Evolutionary conservation across 2,329 filamentous ascomycete genomes (phyloP), one percentile per base, ranked within the genome.

Genomic region (Eutypa lata): DNA sequence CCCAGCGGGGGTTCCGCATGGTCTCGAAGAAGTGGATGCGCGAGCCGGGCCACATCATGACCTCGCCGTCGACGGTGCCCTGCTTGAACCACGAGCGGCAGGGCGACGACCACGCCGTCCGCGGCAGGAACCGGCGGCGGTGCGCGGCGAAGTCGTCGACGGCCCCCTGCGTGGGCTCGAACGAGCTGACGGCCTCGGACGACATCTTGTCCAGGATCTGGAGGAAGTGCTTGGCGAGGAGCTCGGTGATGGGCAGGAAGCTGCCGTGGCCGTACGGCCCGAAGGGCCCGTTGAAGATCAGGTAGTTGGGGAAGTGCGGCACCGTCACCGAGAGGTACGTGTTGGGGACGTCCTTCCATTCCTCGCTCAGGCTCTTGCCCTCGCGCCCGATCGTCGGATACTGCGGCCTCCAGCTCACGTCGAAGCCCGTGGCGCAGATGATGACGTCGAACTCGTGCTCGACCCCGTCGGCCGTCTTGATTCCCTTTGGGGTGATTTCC

Each of bases 251-350:
- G 31, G 53, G 48, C 2, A 61, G 45, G 21, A 58, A 43, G 0
- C 53, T 51, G 1, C 61, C 61, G 33, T 62, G 58, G 14, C 54
- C 57, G 14, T 60, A 44, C 3, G 61, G 57, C 7, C 42, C 48
- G 21, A 50, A 58, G 7, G 61, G 61, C 16, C 61, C 80, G 10
- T 10, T 31, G n/a, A 82, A 70, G 54, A 82, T 73, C 66, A 83
- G 80, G 61, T 82, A 79, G 59, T 83, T 83, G 0, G 80, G 80
- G 62, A 81, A 80, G 1, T 76, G 75, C 52, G 82, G 75, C 66
- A 80, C 75, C 1, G 78, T 76, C 10, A 78, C 76, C 16, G 77
- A 77, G 40, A 78, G 70, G 58, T 84, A 84, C 0, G 79, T 78
- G 58, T 80, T 75, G 0, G 79, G 69, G 0, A 76, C 71, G 45